These are phyloP conservation scores for Phytophthora constricta DNA, from an alignment of 352 stramenopile genomes.

Conservation along the genomic window DNA sequence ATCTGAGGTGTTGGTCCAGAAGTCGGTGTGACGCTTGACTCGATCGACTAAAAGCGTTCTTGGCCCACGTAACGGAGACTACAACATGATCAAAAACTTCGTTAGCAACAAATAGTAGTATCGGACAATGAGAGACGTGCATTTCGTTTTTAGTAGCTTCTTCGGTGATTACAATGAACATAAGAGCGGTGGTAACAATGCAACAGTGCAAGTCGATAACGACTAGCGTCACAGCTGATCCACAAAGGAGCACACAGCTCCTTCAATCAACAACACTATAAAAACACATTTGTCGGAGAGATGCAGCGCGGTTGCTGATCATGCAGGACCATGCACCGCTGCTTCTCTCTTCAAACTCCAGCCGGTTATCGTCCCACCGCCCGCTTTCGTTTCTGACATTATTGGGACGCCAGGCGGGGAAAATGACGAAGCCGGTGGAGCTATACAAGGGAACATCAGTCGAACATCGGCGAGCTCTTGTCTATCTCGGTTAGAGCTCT, in stretches of 20 bases:
- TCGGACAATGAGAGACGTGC: background rate
- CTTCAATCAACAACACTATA: constrained; percentile 1
- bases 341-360: no score
- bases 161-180: constrained; percentile 21
- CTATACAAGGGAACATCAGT: background rate
- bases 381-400: no score
- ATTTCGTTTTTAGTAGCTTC: constrained; percentile 14
- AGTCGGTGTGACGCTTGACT: constrained; percentile 27
- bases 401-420: no score
- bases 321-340: background rate
- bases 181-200: constrained; percentile 12
- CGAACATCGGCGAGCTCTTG: background rate
- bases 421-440: background rate
- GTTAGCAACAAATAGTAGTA: background rate
- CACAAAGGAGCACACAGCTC: background rate
- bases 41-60: background rate
- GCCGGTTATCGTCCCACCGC: no score
- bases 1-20: background rate
- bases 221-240: constrained; percentile 4
- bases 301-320: no score
- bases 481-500: constrained; percentile 27
- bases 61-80: background rate
- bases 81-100: background rate
- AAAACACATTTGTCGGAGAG: no score
- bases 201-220: background rate